Evolutionary conservation across 306 rosid genomes (phyloP).

Genomic region (Lupinus albus): DNA sequence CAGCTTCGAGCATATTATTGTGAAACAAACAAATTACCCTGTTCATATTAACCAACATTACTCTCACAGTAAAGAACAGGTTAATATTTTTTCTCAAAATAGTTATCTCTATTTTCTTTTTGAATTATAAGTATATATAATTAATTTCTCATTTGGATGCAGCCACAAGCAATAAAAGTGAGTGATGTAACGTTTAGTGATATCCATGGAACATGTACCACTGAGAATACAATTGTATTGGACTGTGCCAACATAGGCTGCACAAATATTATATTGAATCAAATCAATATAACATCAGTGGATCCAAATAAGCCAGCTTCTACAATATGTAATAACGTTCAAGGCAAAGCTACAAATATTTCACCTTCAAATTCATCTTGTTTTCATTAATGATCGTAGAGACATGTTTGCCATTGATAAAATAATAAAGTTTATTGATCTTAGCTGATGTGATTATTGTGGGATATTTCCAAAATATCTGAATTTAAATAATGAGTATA

Average conservation of each 20-base stretch:
- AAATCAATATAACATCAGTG: conserved; percentile 33
- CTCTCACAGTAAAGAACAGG: conserved; percentile 9
- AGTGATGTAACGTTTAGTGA: conserved; percentile 41
- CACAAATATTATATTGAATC: not conserved
- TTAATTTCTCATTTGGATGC: not conserved
- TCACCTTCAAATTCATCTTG: not conserved
- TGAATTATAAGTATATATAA: not conserved
- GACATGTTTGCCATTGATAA: not conserved
- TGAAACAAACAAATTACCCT: conserved; percentile 17
- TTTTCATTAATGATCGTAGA: not conserved
- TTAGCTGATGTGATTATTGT: too few species aligned
- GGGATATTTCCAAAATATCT: too few species aligned
- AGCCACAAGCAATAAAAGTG: conserved; percentile 27
- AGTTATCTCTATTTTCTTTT: not conserved
- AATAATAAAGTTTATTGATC: too few species aligned
- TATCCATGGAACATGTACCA: conserved; percentile 34
- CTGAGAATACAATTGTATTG: conserved; percentile 27
- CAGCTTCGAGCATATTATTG: conserved; percentile 26
- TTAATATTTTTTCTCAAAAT: conserved; percentile 10
- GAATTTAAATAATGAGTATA: too few species aligned
- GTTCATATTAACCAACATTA: conserved; percentile 41
- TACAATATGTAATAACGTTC: not conserved
- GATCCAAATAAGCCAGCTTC: conserved; percentile 32
- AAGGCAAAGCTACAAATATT: not conserved
- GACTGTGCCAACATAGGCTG: conserved; percentile 45